Conservation (phyloP, 2,329 filamentous ascomycete genomes). For the Sclerotinia nivalis region DNA sequence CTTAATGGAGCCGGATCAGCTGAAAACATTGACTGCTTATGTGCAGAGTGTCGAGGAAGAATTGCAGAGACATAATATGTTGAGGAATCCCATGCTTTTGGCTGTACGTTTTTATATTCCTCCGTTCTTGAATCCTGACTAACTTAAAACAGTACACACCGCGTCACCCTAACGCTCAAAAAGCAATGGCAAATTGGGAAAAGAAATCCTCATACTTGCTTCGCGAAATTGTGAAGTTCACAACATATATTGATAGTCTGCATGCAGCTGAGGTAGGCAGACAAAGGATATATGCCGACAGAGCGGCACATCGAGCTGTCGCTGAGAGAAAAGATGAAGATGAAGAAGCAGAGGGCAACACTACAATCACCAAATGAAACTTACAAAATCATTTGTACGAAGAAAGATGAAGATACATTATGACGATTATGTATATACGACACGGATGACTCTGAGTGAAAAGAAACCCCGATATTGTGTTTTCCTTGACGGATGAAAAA, state of each 20-base stretch:
- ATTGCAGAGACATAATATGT: slow-evolving; percentile 80
- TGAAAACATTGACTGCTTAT: slow-evolving; percentile 72
- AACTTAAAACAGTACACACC: slow-evolving; percentile 65
- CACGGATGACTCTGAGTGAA: slow-evolving; percentile 3
- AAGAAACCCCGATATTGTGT: background rate
- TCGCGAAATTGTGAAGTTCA: slow-evolving; percentile 93
- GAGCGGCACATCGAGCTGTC: slow-evolving; percentile 44
- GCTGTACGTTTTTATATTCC: slow-evolving; percentile 54
- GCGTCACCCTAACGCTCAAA: slow-evolving; percentile 74
- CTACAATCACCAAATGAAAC: slow-evolving; percentile 10
- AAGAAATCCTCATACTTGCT: slow-evolving; percentile 89
- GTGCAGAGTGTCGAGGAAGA: slow-evolving; percentile 85
- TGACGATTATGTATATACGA: slow-evolving; percentile 18
- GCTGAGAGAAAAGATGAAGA: slow-evolving; percentile 29
- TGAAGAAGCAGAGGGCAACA: slow-evolving; percentile 24
- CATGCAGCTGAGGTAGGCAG: slow-evolving; percentile 69
- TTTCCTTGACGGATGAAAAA: background rate
- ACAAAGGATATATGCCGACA: slow-evolving; percentile 65
- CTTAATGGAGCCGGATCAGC: slow-evolving; percentile 76
- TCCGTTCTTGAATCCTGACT: background rate
- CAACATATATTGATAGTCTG: slow-evolving; percentile 88
- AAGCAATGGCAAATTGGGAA: slow-evolving; percentile 96
- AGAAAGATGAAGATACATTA: slow-evolving; percentile 12
- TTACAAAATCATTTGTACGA: background rate
- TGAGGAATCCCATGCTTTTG: slow-evolving; percentile 82